Percentiles rank a stretch among this genome's conserved stretches.
phyloP scores from a whole-genome alignment of 139 green algal species.

The Micractinium sp. region DNA sequence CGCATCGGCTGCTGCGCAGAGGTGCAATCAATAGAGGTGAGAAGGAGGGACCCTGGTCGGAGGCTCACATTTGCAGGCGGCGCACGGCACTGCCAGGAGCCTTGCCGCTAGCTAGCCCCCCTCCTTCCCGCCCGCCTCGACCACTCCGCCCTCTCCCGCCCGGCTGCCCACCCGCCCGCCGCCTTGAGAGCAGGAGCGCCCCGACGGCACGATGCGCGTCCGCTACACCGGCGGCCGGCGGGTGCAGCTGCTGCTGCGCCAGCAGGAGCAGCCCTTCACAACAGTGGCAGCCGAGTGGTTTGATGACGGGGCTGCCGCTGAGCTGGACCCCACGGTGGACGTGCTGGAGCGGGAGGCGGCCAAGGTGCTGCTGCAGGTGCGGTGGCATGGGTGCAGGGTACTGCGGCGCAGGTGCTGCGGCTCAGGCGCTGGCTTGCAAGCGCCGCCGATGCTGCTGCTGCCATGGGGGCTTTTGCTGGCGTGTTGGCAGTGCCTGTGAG shows the following conservation, averaged over 20 bases:
- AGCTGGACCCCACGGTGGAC: not conserved
- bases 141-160: not conserved
- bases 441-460: no score
- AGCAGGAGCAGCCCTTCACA: not conserved
- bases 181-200: not conserved
- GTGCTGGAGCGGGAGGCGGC: constrained; percentile 6
- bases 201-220: constrained; percentile 14
- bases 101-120: no score
- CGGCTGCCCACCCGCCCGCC: not conserved
- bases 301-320: not conserved
- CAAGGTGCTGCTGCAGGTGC: constrained; percentile 19
- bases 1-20: constrained; percentile 30
- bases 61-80: no score
- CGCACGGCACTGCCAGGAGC: not conserved
- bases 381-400: not conserved
- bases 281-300: constrained; percentile 1
- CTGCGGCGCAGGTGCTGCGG: not conserved
- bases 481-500: no score
- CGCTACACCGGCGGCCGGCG: constrained; percentile 20
- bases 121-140: not conserved
- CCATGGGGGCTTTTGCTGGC: no score
- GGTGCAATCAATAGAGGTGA: constrained; percentile 26
- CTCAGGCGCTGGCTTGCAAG: not conserved
- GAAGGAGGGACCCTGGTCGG: no score
- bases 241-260: constrained; percentile 15